Evolutionary conservation across 306 rosid species (phyloP).

Genomic region (Notholithocarpus densiflorus): DNA sequence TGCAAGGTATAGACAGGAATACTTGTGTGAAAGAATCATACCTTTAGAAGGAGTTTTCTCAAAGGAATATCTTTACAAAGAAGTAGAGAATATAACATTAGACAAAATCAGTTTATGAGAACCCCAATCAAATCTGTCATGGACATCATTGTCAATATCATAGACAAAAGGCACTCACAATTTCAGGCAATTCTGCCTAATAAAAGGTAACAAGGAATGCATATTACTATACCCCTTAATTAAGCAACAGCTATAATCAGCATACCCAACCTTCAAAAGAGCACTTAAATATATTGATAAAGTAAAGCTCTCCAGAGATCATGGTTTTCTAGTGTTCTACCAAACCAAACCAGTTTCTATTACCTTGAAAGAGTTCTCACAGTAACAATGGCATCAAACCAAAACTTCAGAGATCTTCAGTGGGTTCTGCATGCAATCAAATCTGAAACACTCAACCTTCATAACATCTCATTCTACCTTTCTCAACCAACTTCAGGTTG

Average conservation of each 20-base stretch:
- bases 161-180: slow-evolving; percentile 10
- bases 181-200: slow-evolving; percentile 27
- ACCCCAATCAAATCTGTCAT: slow-evolving; percentile 5
- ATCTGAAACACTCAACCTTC: slow-evolving; percentile 46
- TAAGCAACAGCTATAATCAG: too few relatives aligned
- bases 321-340: slow-evolving; percentile 6
- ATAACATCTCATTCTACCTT: slow-evolving; percentile 77
- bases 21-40: slow-evolving; percentile 6
- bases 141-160: slow-evolving; percentile 17
- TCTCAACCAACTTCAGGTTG: slow-evolving; percentile 65
- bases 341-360: slow-evolving; percentile 23
- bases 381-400: slow-evolving; percentile 60
- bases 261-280: not conserved
- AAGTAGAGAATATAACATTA: slow-evolving; percentile 40
- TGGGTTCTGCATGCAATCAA: slow-evolving; percentile 52
- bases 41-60: slow-evolving; percentile 9
- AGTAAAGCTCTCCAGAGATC: not conserved
- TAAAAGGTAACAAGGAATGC: not conserved
- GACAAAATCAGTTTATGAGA: not conserved
- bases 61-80: slow-evolving; percentile 24
- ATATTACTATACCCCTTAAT: too few relatives aligned
- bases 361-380: slow-evolving; percentile 11
- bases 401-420: slow-evolving; percentile 53
- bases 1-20: slow-evolving; percentile 7
- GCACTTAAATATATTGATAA: not conserved